Percentiles rank a stretch among this genome's conserved stretches.
These are phyloP conservation scores for Bacidia gigantensis DNA, from an alignment of 495 filamentous ascomycete species.

Conservation along the genomic window DNA sequence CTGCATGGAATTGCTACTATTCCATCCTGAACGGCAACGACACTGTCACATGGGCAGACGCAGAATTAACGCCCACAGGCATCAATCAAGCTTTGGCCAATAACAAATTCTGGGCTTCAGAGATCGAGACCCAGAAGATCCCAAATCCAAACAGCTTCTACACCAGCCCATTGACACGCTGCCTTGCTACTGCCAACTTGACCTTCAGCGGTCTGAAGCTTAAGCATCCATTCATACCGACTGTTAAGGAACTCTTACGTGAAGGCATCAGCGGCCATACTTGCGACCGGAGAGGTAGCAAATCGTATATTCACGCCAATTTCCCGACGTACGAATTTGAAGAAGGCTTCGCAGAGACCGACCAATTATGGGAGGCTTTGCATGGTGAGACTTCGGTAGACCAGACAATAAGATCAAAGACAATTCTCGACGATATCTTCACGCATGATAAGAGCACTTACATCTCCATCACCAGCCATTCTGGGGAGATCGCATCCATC, in stretches of 20 bases:
- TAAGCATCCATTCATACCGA: conserved; percentile 38
- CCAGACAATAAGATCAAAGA: conserved; percentile 39
- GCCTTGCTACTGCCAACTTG: conserved; percentile 47
- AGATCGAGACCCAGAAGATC: conserved; percentile 38
- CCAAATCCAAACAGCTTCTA: conserved; percentile 54
- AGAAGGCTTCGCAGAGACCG: conserved; percentile 44
- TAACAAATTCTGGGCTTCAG: conserved; percentile 47
- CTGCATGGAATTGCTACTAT: conserved; percentile 67
- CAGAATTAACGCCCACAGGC: conserved; percentile 48
- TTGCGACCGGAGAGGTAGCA: conserved; percentile 55
- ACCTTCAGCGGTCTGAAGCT: conserved; percentile 45
- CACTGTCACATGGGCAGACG: conserved; percentile 54
- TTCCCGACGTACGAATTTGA: conserved; percentile 53
- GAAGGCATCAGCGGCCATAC: conserved; percentile 65
- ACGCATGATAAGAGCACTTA: conserved; percentile 41
- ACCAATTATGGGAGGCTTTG: conserved; percentile 45
- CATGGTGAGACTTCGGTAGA: conserved; percentile 40
- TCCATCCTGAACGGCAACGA: conserved; percentile 53
- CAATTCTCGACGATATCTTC: conserved; percentile 52
- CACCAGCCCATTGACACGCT: conserved; percentile 53
- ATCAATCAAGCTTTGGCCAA: conserved; percentile 46
- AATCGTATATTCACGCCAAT: conserved; percentile 38
- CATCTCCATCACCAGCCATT: conserved; percentile 56
- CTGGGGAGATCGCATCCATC: conserved; percentile 46
- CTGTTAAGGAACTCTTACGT: conserved; percentile 57